Evolutionary conservation across 1,284 basidiomycete genomes (phyloP).

Genomic region (Puccinia triticina): DNA sequence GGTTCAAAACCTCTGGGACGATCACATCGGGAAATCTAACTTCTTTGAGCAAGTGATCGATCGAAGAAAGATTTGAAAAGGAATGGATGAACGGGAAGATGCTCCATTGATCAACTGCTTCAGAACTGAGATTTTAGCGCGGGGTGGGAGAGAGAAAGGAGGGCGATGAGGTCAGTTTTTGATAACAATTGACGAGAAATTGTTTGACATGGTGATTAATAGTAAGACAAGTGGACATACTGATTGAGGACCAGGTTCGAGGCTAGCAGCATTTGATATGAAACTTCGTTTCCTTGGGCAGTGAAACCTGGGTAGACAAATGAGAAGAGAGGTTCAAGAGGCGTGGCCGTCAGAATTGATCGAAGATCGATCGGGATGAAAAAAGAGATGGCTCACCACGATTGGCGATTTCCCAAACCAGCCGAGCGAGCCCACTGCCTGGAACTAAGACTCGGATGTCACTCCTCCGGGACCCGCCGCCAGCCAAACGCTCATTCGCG

Average conservation of each 20-base stretch:
- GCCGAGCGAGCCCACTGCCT: slow-evolving; percentile 79
- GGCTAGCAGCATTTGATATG: slow-evolving; percentile 84
- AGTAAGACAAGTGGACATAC: slow-evolving; percentile 61
- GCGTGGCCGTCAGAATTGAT: not conserved
- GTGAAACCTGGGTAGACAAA: slow-evolving; percentile 68
- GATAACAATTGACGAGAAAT: slow-evolving; percentile 53
- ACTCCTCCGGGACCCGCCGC: slow-evolving; percentile 65
- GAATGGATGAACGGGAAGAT: slow-evolving; percentile 87
- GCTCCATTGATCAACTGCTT: slow-evolving; percentile 69
- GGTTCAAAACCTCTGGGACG: slow-evolving; percentile 70
- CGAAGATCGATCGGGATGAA: slow-evolving; percentile 28
- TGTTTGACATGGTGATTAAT: slow-evolving; percentile 48
- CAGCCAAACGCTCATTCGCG: slow-evolving; percentile 66
- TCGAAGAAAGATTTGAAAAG: slow-evolving; percentile 74
- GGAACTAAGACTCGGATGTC: slow-evolving; percentile 78
- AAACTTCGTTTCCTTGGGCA: slow-evolving; percentile 90
- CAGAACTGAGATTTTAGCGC: slow-evolving; percentile 65
- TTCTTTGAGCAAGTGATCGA: slow-evolving; percentile 68
- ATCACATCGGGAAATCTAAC: slow-evolving; percentile 80
- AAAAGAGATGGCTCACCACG: slow-evolving; percentile 66
- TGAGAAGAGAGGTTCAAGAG: not conserved
- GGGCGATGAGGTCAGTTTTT: slow-evolving; percentile 22
- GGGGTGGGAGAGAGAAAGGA: not conserved
- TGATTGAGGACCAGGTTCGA: slow-evolving; percentile 80
- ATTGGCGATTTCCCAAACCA: slow-evolving; percentile 81